Evolutionary conservation across 495 filamentous ascomycete genomes (phyloP), one percentile per base, ranked within the genome.

Genomic region (Neurospora tetrasperma): DNA sequence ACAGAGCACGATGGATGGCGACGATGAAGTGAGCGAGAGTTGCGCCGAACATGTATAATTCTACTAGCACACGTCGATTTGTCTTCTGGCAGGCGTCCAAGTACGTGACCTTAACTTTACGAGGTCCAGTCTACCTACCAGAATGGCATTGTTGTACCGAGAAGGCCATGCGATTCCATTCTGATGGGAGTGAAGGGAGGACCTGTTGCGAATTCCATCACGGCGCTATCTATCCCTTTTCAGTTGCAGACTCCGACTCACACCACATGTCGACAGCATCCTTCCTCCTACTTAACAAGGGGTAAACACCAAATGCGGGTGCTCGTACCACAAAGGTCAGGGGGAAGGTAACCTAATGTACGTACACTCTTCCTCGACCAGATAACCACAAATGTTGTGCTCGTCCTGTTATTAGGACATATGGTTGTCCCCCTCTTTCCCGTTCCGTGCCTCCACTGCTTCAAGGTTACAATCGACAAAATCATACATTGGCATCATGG

Each of bases 221-320:
- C 14, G 27, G 27, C 54, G 54, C 12, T 66, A 66, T 66, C 3
- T 66, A 23, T 66, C 54, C 54, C 12, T 66, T 66, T 66, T 14
- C 1, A 62, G 48, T 35, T 18, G 23, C 54, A 66, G 14, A 35
- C 27, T 35, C 54, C 31, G 54, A 18, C 14, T 66, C 12, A 14
- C 27, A 62, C 54, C 27, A 27, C 2, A 35, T 35, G 16, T 35
- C 54, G 14, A 35, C 54, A 31, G 14, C 3, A 16, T 16, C 54
- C 12, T 12, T 23, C 41, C n/a, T 54, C 46, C 46, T 12, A 27
- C 14, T 54, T 6, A n/a, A n/a, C 39, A n/a, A 62, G 69, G 71
- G 70, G 69, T 69, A 73, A 73, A 54, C 68, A 39, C 71, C 73
- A 70, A 71, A 74, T 70, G 75, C 74, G 76, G 73, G 73, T 74